A percentile compares a stretch with the other conserved stretches of the same genome.
These are phyloP conservation scores for Candida germanica DNA, from an alignment of 805 yeast genomes.

Conservation along the genomic window DNA sequence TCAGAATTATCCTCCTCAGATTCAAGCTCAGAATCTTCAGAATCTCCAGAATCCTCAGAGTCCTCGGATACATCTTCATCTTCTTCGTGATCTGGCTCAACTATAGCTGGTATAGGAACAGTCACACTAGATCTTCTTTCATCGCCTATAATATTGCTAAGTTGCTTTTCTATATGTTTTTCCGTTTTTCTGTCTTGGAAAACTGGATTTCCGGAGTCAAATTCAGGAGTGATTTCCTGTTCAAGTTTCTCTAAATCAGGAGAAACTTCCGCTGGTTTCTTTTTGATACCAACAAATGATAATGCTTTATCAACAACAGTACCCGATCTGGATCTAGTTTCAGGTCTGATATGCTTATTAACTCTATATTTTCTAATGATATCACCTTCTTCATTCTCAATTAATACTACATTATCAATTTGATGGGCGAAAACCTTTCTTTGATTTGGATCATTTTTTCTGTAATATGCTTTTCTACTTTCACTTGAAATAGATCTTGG, in stretches of 20 bases:
- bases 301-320: constrained; percentile 47
- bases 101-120: constrained; percentile 8
- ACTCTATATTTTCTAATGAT: constrained; percentile 78
- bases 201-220: constrained; percentile 11
- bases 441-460: constrained; percentile 28
- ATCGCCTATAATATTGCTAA: constrained; percentile 2
- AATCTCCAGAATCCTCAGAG: constrained; percentile 16
- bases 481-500: constrained; percentile 6
- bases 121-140: constrained; percentile 1
- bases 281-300: constrained; percentile 52
- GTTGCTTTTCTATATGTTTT: constrained; percentile 5
- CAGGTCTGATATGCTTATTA: constrained; percentile 45
- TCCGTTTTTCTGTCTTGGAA: constrained; percentile 4
- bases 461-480: constrained; percentile 25
- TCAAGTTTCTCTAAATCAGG: constrained; percentile 9
- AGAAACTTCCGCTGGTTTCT: neutral
- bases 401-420: constrained; percentile 70
- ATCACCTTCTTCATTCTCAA: constrained; percentile 92
- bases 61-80: constrained; percentile 11
- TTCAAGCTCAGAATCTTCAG: constrained; percentile 18
- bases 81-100: constrained; percentile 5
- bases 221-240: constrained; percentile 12
- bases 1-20: constrained; percentile 22
- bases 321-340: constrained; percentile 33
- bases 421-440: constrained; percentile 67